Evolutionary conservation across 257 asterid species (phyloP).

Genomic region (Mitragyna speciosa): DNA sequence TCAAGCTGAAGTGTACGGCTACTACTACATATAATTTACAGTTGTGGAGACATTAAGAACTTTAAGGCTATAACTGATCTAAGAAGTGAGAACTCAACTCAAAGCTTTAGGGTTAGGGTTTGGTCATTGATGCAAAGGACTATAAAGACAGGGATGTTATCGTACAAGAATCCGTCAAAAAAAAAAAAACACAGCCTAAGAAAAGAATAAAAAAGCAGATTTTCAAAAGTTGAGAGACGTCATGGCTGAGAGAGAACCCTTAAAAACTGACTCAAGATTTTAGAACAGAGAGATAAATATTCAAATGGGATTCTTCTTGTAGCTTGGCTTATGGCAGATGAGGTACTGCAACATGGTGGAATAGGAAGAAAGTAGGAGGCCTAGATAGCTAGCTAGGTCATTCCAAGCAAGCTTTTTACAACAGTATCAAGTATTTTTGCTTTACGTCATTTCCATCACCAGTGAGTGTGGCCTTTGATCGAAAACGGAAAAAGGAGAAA

Average conservation of each 20-base stretch:
- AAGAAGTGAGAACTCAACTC: slow-evolving; percentile 2
- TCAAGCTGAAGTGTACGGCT: not conserved
- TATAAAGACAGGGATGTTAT: not conserved
- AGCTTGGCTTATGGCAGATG: not conserved
- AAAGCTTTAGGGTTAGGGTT: slow-evolving; percentile 11
- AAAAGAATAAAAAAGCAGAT: not conserved
- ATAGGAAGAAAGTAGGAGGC: not conserved
- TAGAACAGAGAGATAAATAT: not conserved
- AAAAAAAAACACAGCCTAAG: slow-evolving; percentile 8
- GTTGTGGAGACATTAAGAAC: slow-evolving; percentile 16
- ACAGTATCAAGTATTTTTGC: slow-evolving; percentile 22
- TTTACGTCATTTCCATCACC: slow-evolving; percentile 45
- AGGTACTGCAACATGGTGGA: not conserved
- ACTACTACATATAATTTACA: too few relatives aligned
- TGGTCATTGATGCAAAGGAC: slow-evolving; percentile 11
- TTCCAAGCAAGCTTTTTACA: slow-evolving; percentile 25
- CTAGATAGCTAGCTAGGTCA: not conserved
- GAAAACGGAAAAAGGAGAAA: slow-evolving; percentile 28
- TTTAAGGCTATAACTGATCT: slow-evolving; percentile 9
- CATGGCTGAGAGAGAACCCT: not conserved
- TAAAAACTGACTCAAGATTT: not conserved
- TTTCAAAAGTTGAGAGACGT: not conserved
- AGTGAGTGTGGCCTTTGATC: slow-evolving; percentile 21
- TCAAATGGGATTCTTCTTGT: too few relatives aligned
- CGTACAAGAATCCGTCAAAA: slow-evolving; percentile 31